Evolutionary conservation across 1,284 basidiomycete species (phyloP), one percentile per base, ranked within the genome.

Genomic region (Athelia sp.): DNA sequence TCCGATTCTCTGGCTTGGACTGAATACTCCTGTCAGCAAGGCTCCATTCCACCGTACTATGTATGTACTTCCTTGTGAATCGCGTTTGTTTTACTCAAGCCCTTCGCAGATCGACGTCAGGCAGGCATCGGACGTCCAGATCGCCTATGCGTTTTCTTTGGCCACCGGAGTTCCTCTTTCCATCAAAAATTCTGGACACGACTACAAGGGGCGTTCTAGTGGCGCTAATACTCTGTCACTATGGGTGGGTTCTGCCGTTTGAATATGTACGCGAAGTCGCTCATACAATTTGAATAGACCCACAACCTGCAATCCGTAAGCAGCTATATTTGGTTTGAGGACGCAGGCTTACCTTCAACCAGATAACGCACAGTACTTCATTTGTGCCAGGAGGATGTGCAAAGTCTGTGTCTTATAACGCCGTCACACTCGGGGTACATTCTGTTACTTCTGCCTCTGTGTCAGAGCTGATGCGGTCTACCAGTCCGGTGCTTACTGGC

Each of bases 131-230:
- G 70, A 72, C 45, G 64, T 72, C 1, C 60, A 65, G 38, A 55
- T 59, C 1, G 67, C 65, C 1, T 63, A 68, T 29, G 47, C 42
- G 6, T 73, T 72, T 54, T 65, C 68, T 1, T 48, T 50, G 10
- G 19, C 29, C 13, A 70, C 67, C 3, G 65, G 66, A 13, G 57
- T 69, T 10, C 62, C 58, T 2, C 54, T 75, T 0, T 65, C 65
- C 2, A 68, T 74, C 31, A 73, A 74, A 55, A 71, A 69, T 55
- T 67, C 68, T 45, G 70, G 70, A 2, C 70, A 72, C 50, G 69
- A 71, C 52, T 71, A 69, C 54, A 67, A 67, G 52, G 70, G 70
- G 11, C 59, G 70, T n/a, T 67, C 66, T 0, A 65, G 62, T 43
- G 57, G 58, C n/a, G 54, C 55, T 17, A 56, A 58, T 35, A 62